These are phyloP conservation scores for Rhododendron williamsianum DNA, from an alignment of 148 eudicot species.

Conservation along the genomic window DNA sequence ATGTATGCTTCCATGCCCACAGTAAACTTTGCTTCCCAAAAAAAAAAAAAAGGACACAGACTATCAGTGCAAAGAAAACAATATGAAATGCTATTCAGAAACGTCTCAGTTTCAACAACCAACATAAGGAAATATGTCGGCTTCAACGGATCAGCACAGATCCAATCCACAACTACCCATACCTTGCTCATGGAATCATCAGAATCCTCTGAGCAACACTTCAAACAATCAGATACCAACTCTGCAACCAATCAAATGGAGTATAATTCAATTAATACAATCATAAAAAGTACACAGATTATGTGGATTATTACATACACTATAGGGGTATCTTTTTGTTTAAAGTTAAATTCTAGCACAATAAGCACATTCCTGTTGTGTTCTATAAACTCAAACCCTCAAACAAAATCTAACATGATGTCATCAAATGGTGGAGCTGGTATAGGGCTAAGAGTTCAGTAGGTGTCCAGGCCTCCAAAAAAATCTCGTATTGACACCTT, in stretches of 20 bases:
- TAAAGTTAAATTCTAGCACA: background rate
- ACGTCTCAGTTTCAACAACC: background rate
- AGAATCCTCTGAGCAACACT: constrained; percentile 88
- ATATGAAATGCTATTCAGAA: background rate
- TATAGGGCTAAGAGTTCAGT: background rate
- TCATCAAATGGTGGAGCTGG: background rate
- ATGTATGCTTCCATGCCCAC: background rate
- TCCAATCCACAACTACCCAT: constrained; percentile 7
- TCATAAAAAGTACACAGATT: background rate
- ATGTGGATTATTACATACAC: background rate
- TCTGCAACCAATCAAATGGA: constrained; percentile 38
- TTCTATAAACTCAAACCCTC: background rate
- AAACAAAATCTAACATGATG: background rate
- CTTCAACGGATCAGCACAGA: background rate
- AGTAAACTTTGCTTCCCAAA: background rate
- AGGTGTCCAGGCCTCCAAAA: too few relatives aligned
- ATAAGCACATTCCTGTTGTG: background rate
- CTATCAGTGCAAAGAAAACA: background rate
- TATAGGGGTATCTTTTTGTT: background rate
- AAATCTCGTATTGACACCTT: too few relatives aligned
- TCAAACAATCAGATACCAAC: constrained; percentile 75
- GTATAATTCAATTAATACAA: background rate
- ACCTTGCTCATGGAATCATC: constrained; percentile 98
- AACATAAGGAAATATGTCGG: background rate
- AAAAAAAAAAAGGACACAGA: background rate